phyloP scores from a whole-genome alignment of 441 rosid genomes.

The Oxalis stricta region DNA sequence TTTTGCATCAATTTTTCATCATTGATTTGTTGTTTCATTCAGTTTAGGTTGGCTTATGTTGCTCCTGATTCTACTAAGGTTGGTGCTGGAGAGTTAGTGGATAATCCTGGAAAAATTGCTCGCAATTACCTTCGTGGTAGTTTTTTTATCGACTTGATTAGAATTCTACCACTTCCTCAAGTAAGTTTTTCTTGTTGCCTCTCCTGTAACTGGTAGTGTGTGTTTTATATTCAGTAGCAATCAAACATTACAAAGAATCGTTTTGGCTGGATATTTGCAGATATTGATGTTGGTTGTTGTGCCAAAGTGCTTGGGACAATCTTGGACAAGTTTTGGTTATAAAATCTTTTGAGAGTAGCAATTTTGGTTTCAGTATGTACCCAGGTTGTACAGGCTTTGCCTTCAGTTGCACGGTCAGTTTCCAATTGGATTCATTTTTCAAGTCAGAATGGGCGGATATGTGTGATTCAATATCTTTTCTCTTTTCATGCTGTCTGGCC shows the following conservation, averaged over 20 bases:
- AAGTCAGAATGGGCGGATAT: conserved; percentile 91
- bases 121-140: conserved; percentile 40
- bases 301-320: conserved; percentile 24
- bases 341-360: conserved; percentile 42
- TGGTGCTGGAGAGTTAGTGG: conserved; percentile 92
- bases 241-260: not conserved
- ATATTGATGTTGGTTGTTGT: conserved; percentile 36
- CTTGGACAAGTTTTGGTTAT: conserved; percentile 60
- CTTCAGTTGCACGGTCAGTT: conserved; percentile 73
- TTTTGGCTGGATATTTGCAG: conserved; percentile 21
- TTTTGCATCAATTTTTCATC: not conserved
- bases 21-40: conserved; percentile 12
- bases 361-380: conserved; percentile 64
- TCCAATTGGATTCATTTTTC: conserved; percentile 56
- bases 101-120: conserved; percentile 65
- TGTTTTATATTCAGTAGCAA: no score
- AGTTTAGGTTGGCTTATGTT: conserved; percentile 78
- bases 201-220: not conserved
- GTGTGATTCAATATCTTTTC: conserved; percentile 70
- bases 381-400: conserved; percentile 57
- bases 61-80: conserved; percentile 70
- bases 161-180: conserved; percentile 79
- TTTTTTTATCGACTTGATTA: conserved; percentile 48
- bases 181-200: conserved; percentile 23
- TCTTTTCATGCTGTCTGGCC: conserved; percentile 67